These are phyloP conservation scores for Balakata baccata DNA, from an alignment of 345 rosid genomes.

Conservation along the genomic window DNA sequence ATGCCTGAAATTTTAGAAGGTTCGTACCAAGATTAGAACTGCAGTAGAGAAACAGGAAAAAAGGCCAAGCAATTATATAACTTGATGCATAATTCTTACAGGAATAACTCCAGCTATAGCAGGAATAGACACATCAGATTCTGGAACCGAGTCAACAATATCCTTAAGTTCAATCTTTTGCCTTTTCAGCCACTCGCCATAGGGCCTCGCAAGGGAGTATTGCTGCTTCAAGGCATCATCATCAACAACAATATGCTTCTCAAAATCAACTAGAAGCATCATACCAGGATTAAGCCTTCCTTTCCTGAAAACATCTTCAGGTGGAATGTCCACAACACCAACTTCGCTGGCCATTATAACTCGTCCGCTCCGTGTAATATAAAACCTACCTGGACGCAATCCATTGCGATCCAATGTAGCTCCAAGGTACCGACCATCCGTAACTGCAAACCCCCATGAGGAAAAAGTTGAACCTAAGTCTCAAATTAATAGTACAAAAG, in stretches of 20 bases:
- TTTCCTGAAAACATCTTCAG: constrained; percentile 90
- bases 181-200: constrained; percentile 85
- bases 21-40: constrained; percentile 10
- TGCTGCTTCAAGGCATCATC: constrained; percentile 95
- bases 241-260: constrained; percentile 89
- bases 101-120: constrained; percentile 60
- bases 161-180: constrained; percentile 82
- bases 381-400: constrained; percentile 96
- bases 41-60: background rate
- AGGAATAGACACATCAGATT: constrained; percentile 56
- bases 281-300: constrained; percentile 99
- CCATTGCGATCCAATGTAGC: constrained; percentile 99
- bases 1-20: constrained; percentile 43
- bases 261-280: constrained; percentile 99
- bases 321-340: constrained; percentile 91
- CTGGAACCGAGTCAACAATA: constrained; percentile 64
- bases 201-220: constrained; percentile 83
- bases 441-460: constrained; percentile 51
- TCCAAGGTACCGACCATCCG: constrained; percentile 97
- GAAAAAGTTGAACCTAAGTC: background rate
- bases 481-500: background rate
- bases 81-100: constrained; percentile 39
- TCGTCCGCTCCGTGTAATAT: constrained; percentile 78
- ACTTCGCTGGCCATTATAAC: constrained; percentile 99
- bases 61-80: background rate